phyloP scores from a whole-genome alignment of 257 asterid genomes.

The Solanum phureja region DNA sequence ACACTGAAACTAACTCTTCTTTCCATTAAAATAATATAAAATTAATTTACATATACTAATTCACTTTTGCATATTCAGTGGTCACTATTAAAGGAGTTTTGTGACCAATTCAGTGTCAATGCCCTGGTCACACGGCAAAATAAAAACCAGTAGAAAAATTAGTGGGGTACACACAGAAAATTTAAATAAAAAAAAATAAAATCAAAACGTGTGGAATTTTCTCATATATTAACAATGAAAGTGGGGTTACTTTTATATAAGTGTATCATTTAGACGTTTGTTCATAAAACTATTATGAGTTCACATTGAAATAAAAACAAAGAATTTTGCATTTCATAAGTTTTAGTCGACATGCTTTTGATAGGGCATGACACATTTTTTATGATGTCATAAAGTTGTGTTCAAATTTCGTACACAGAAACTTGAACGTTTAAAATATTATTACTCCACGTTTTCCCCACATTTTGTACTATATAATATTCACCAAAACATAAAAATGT shows the following conservation, averaged over 20 bases:
- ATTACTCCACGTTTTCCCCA: neutral
- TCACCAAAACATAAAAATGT: neutral
- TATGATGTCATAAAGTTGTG: neutral
- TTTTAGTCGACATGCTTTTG: neutral
- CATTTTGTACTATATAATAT: neutral
- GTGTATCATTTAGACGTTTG: neutral
- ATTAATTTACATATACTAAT: neutral
- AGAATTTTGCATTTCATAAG: neutral
- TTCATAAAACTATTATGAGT: neutral
- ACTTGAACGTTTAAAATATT: neutral
- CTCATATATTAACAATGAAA: neutral
- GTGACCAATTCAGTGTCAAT: neutral
- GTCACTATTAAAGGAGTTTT: neutral
- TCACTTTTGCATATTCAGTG: neutral
- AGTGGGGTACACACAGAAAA: neutral
- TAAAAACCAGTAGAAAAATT: neutral
- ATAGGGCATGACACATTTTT: neutral
- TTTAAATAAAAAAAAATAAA: neutral
- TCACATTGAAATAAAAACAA: neutral
- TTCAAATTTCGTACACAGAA: neutral
- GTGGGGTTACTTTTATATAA: neutral
- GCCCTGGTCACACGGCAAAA: neutral
- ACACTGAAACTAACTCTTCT: neutral
- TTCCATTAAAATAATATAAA: neutral
- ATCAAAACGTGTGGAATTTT: conserved; percentile 3